Evolutionary conservation across 352 stramenopile genomes (phyloP).

Genomic region (Globisporangium middletonii): DNA sequence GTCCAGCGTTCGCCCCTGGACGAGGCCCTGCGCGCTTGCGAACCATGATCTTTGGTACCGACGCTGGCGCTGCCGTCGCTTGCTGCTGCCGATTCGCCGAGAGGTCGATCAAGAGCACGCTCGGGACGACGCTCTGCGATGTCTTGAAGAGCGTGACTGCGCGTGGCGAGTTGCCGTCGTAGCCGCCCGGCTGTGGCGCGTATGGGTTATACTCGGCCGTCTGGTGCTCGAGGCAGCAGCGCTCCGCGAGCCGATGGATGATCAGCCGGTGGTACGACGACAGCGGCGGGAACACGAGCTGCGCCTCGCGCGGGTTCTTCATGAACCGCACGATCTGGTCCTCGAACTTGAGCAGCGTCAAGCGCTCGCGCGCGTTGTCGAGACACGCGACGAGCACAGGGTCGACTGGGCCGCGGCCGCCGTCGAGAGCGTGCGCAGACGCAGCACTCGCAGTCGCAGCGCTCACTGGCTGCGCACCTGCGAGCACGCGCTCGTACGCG

Average conservation of each 20-base stretch:
- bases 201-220: conserved; percentile 68
- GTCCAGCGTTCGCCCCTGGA: conserved; percentile 29
- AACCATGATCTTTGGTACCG: conserved; percentile 91
- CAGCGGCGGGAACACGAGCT: conserved; percentile 75
- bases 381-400: conserved; percentile 71
- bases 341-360: conserved; percentile 84
- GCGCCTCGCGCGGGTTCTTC: conserved; percentile 45
- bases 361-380: conserved; percentile 72
- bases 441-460: conserved; percentile 50
- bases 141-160: conserved; percentile 90
- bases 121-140: conserved; percentile 63
- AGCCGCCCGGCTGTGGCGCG: conserved; percentile 15
- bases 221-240: conserved; percentile 90
- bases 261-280: conserved; percentile 88
- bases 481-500: conserved; percentile 27
- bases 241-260: conserved; percentile 90
- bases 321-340: conserved; percentile 86
- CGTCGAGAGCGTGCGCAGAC: conserved; percentile 9
- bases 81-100: conserved; percentile 66
- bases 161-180: conserved; percentile 60
- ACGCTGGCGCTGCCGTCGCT: conserved; percentile 55
- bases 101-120: conserved; percentile 86
- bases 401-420: conserved; percentile 49
- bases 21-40: conserved; percentile 48
- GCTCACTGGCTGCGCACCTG: conserved; percentile 34